Evolutionary conservation across 108 stramenopile species (phyloP).

Genomic region (Stephanodiscus triporus): DNA sequence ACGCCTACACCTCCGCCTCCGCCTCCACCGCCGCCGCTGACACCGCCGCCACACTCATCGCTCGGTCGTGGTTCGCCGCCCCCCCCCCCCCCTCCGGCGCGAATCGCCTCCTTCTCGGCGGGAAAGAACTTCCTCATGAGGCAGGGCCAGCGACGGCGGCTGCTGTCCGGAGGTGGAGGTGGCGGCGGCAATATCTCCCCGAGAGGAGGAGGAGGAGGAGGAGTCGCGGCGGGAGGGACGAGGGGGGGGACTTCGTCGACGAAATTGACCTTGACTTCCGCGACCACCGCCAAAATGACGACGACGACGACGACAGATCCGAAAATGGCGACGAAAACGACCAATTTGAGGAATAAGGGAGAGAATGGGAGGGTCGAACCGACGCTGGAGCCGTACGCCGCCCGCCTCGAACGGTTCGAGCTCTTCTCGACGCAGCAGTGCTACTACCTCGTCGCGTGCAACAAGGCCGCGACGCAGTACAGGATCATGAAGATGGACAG

Average conservation of each 20-base stretch:
- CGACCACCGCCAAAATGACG: no score
- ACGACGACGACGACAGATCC: no score
- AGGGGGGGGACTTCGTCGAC: neutral
- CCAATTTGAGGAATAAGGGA: neutral
- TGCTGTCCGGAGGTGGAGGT: no score
- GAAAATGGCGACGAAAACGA: no score
- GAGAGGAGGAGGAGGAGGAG: no score
- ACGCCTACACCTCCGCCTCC: neutral
- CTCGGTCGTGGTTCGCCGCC: neutral
- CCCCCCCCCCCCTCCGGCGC: no score
- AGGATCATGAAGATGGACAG: constrained; percentile 86
- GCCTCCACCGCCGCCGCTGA: neutral
- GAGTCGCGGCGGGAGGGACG: neutral
- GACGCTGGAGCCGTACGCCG: constrained; percentile 72
- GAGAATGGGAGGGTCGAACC: neutral
- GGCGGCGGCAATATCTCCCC: no score
- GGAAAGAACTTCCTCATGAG: neutral
- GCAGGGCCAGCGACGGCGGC: neutral
- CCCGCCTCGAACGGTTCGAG: constrained; percentile 79
- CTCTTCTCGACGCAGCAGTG: constrained; percentile 79
- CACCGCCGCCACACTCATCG: neutral
- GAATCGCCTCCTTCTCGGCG: no score
- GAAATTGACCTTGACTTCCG: no score
- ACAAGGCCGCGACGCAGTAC: constrained; percentile 69
- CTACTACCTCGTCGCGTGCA: constrained; percentile 79